Base-by-base conservation (phyloP, 1,284 basidiomycete genomes). In the Phellopilus nigrolimitatus region DNA sequence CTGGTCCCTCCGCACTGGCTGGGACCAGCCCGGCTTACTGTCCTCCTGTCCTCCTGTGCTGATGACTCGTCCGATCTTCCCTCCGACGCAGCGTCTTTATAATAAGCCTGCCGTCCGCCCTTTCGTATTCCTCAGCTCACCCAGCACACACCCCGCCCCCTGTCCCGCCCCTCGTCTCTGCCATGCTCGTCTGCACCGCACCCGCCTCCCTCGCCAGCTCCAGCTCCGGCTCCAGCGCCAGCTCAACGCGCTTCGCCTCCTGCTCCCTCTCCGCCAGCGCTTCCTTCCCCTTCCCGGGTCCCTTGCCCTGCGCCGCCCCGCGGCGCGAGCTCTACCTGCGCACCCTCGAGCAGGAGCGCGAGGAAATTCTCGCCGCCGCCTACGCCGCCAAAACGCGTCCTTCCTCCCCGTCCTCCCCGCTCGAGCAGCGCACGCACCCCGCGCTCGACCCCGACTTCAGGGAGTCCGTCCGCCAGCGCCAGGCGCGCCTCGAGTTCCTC, bases 341-440 rank as follows among this genome's bases (percentile, higher is more conserved):
- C 22, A 43, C 53, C 24, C 43, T 55, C 25, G 53, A 55, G 31
- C 49, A 51, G 24, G 53, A 55, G 25, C 48, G 49, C 27, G 53
- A 55, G 19, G 53, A 50, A 27, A 50, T 55, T 5, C 30, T 55
- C 9, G 37, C 31, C 28, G 47, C 41, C 27, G 53, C 53, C 4
- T 54, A 49, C 25, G 31, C 51, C 3, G 9, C 34, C 19, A 40
- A 15, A n/a, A 19, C 30, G 5, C 12, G 24, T 12, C 28, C 13
- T 13, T 19, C 21, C 17, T 44, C 42, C 12, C 13, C 2, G 13
- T 46, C 43, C 33, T 22, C 17, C 22, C 33, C 30, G 5, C 21
- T 36, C 10, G 7, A 28, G 30, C n/a, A 50, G 33, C 53, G 48
- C n/a, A n/a, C n/a, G n/a, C n/a, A n/a, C n/a, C n/a, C n/a, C n/a